A percentile compares a stretch with the other conserved stretches of the same genome.
Evolutionary conservation across 2,329 filamentous ascomycete genomes (phyloP).

Genomic region (Blastomyces parvus): DNA sequence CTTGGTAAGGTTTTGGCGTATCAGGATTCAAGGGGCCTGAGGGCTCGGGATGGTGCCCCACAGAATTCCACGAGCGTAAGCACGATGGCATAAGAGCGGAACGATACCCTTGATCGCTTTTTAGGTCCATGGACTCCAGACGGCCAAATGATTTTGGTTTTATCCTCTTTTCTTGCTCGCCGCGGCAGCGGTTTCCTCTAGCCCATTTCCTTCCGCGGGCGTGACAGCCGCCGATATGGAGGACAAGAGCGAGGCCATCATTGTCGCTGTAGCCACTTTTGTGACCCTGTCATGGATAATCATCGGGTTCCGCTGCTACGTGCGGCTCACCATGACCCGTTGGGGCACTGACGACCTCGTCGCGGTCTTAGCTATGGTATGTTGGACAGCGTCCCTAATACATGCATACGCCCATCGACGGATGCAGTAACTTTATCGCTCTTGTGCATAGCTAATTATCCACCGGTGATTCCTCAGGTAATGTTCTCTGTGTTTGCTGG

Average conservation of each 20-base stretch:
- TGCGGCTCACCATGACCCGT: slow-evolving; percentile 1
- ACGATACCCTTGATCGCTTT: neutral
- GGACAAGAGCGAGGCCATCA: neutral
- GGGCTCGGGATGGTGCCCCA: neutral
- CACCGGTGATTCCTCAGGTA: neutral
- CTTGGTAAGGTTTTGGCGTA: neutral
- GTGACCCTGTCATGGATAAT: neutral
- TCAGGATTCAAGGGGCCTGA: neutral
- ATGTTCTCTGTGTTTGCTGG: neutral
- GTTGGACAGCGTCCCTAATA: neutral
- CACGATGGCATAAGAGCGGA: neutral
- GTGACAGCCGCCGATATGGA: neutral
- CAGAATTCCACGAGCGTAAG: neutral
- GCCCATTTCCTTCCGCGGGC: neutral
- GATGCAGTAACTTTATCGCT: neutral
- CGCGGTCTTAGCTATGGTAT: neutral
- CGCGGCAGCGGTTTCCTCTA: neutral
- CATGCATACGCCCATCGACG: neutral
- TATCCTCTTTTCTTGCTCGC: neutral
- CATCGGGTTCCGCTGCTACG: neutral
- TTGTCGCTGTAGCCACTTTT: neutral
- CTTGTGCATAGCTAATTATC: slow-evolving; percentile 1
- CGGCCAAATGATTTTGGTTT: neutral
- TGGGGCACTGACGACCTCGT: neutral
- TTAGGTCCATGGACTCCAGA: neutral